Base-by-base conservation (phyloP, 2,329 filamentous ascomycete species). In the Colletotrichum phormii region DNA sequence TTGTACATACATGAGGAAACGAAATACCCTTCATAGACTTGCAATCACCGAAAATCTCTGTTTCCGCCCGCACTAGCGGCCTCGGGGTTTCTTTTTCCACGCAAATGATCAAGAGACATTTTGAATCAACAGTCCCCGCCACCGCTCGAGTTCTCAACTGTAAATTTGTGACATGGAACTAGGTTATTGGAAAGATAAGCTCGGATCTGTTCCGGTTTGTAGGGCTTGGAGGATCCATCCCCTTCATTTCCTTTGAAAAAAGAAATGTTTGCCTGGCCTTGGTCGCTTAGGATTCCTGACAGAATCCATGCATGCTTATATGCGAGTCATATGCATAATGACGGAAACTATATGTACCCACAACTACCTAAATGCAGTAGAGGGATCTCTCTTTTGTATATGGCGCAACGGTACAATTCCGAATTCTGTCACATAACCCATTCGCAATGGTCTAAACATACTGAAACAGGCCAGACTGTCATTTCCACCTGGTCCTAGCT, bases 1-100 rank as follows among this genome's bases (percentile, higher is more conserved):
- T 64, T 67, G 68, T 67, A 71, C n/a, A 60, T 42, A 65, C 42
- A 35, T 18, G 18, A 13, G 22, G 13, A 18, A 64, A 31, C 33
- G 49, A 18, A 29, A 64, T 54, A 29, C n/a, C 31, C 31, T 33
- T n/a, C 18, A 33, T 54, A 64, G 61, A 62, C 3, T 26, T 61
- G 42, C 42, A 49, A 22, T 13, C 15, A 22, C 22, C n/a, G 9
- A 18, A 51, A 51, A 61, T 11, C 12, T 4, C 9, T 49, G 18
- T 49, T n/a, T 54, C 7, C 51, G 51, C 11, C 49, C 51, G 24
- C 51, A 24, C 2, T 54, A 22, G 51, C 22, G 13, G 42, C 42
- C 22, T 54, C 3, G 51, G 77, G 26, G n/a, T 54, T 31, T n/a
- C 13, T 33, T 18, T 22, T 5, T 7, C n/a, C 59, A 24, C 6